phyloP scores from a whole-genome alignment of 2,329 filamentous ascomycete genomes.

The Cordyceps fumosorosea region DNA sequence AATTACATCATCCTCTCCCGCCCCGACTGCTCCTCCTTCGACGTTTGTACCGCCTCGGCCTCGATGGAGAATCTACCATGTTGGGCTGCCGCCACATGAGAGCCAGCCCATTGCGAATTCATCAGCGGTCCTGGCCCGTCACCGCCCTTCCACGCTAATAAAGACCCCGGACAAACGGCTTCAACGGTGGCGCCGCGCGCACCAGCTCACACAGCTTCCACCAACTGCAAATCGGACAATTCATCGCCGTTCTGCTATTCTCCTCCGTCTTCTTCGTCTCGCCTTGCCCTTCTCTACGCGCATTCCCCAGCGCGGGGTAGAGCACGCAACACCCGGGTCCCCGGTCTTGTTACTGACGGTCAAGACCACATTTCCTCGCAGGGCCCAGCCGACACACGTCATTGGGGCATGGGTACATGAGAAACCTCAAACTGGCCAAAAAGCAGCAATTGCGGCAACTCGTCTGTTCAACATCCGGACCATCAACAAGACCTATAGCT shows the following conservation, averaged over 20 bases:
- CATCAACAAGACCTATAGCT: neutral
- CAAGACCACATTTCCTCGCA: neutral
- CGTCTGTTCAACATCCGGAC: no score
- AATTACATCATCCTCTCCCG: neutral
- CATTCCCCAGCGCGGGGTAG: neutral
- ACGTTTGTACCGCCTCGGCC: neutral
- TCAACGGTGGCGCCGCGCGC: neutral
- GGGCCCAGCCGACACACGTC: neutral
- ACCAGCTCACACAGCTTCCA: neutral
- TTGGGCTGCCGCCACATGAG: slow-evolving; percentile 1
- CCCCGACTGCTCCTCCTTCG: neutral
- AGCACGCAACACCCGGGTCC: neutral
- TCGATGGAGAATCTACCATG: neutral
- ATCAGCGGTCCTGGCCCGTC: neutral
- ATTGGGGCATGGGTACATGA: neutral
- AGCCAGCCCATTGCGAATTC: neutral
- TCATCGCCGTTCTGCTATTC: neutral
- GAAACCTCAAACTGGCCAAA: neutral
- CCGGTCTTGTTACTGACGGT: neutral
- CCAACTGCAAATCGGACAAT: neutral
- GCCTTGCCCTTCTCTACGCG: neutral
- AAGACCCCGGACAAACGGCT: neutral
- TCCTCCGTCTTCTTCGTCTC: neutral
- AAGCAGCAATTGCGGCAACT: neutral
- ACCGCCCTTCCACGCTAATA: neutral